Evolutionary conservation across 176 grass and related monocot genomes (phyloP).

Genomic region (Musa acuminata): DNA sequence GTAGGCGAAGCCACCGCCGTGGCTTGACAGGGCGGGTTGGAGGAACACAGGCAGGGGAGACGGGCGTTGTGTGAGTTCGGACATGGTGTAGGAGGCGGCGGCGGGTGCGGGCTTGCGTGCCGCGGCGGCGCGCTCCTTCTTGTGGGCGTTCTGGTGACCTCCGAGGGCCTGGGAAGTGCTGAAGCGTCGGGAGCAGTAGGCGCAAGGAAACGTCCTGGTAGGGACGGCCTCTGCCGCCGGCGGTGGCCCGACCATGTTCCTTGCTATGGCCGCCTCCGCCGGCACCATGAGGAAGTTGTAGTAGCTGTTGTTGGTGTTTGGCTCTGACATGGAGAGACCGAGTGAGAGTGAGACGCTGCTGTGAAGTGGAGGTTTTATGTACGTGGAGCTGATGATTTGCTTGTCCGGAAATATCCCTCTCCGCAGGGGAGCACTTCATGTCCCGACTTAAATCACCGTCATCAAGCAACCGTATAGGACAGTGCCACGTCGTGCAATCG

Average conservation of each 20-base stretch:
- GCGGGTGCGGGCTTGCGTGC: not conserved
- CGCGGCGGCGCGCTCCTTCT: conserved; percentile 9
- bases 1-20: conserved; percentile 5
- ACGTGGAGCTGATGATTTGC: not conserved
- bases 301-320: not conserved
- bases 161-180: conserved; percentile 15
- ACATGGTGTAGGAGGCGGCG: not conserved
- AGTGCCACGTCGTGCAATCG: not conserved
- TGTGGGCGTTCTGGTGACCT: conserved; percentile 19
- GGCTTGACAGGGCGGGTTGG: not conserved
- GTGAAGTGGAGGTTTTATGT: not conserved
- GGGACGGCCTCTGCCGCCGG: not conserved
- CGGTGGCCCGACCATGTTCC: not conserved
- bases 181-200: conserved; percentile 11
- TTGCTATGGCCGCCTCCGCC: not conserved
- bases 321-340: not conserved
- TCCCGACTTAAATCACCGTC: not conserved
- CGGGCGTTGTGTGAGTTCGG: not conserved
- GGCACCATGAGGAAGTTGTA: not conserved
- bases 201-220: not conserved
- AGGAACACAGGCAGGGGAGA: not conserved
- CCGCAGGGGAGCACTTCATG: not conserved
- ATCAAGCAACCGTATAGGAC: not conserved
- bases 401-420: conserved; percentile 1
- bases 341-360: not conserved